phyloP scores from a whole-genome alignment of 768 basidiomycete species.

The Myochromella boudieri region DNA sequence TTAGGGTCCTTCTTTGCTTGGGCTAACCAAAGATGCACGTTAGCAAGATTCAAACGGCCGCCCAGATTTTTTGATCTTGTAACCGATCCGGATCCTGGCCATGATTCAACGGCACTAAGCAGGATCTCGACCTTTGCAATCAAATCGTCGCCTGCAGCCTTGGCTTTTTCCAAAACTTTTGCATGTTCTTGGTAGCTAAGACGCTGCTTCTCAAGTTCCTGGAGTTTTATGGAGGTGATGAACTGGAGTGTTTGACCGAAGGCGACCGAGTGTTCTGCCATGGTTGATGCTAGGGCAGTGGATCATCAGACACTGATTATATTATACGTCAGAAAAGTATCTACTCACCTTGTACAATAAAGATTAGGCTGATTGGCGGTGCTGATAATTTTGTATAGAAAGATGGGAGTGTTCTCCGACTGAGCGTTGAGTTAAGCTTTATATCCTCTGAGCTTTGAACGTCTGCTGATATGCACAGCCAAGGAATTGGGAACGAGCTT shows the following conservation, averaged over 20 bases:
- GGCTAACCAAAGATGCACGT: constrained; percentile 36
- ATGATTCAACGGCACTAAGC: constrained; percentile 30
- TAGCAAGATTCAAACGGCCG: constrained; percentile 25
- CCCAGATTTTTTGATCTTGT: constrained; percentile 12
- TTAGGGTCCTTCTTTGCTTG: constrained; percentile 41
- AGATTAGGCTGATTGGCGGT: no score
- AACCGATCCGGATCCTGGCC: constrained; percentile 34
- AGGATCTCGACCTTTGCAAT: constrained; percentile 33
- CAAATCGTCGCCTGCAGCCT: constrained; percentile 20
- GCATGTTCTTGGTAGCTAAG: constrained; percentile 33
- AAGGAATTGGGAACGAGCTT: no score
- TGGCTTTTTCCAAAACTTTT: constrained; percentile 28
- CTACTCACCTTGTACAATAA: no score
- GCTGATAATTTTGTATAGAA: no score
- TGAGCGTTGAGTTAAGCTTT: no score
- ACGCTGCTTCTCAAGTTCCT: constrained; percentile 41
- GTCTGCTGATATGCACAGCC: no score
- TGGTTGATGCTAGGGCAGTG: no score
- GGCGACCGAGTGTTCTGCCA: no score
- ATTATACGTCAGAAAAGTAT: no score
- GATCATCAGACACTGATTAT: no score
- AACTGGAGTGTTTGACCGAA: constrained; percentile 41
- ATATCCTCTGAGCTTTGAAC: no score
- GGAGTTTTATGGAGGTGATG: constrained; percentile 42
- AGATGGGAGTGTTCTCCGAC: no score